phyloP scores from a whole-genome alignment of 345 rosid genomes.

The Hevea brasiliensis region DNA sequence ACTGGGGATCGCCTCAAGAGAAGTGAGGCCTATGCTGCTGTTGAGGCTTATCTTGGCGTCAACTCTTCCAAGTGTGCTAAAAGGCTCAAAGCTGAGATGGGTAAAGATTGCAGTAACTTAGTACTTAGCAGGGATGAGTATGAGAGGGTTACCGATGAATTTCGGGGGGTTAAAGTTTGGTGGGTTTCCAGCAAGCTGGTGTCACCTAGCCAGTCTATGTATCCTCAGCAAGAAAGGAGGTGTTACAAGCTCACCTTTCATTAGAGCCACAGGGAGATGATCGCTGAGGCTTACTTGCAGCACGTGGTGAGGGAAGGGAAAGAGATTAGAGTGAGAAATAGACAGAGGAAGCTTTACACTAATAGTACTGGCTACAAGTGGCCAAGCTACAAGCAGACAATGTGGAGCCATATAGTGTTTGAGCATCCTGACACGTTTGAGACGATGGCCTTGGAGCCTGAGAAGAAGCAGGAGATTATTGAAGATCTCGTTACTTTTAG shows the following conservation, averaged over 20 bases:
- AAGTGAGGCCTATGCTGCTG: constrained; percentile 55
- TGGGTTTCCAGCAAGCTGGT: constrained; percentile 46
- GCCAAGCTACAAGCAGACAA: constrained; percentile 46
- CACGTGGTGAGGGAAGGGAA: constrained; percentile 56
- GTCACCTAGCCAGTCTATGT: constrained; percentile 25
- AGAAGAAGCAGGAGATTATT: constrained; percentile 52
- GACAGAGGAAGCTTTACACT: constrained; percentile 68
- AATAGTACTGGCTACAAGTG: constrained; percentile 53
- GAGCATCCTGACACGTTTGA: constrained; percentile 64
- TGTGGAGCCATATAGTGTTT: constrained; percentile 59
- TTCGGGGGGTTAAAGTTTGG: constrained; percentile 45
- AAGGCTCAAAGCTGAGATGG: constrained; percentile 54
- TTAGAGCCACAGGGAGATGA: constrained; percentile 42
- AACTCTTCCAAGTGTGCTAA: constrained; percentile 44
- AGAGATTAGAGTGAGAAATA: constrained; percentile 41
- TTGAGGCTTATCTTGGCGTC: constrained; percentile 52
- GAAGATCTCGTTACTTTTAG: constrained; percentile 58
- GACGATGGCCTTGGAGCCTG: constrained; percentile 54
- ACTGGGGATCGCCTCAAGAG: constrained; percentile 48
- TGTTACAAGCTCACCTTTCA: constrained; percentile 58
- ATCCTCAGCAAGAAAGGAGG: constrained; percentile 54
- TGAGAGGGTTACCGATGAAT: constrained; percentile 49
- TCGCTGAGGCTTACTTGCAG: constrained; percentile 45
- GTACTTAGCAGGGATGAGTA: constrained; percentile 56
- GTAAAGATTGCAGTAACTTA: constrained; percentile 38